A percentile compares a stretch with the other conserved stretches of the same genome.
phyloP scores from a whole-genome alignment of 139 green algal genomes.

The Closterium sp. region DNA sequence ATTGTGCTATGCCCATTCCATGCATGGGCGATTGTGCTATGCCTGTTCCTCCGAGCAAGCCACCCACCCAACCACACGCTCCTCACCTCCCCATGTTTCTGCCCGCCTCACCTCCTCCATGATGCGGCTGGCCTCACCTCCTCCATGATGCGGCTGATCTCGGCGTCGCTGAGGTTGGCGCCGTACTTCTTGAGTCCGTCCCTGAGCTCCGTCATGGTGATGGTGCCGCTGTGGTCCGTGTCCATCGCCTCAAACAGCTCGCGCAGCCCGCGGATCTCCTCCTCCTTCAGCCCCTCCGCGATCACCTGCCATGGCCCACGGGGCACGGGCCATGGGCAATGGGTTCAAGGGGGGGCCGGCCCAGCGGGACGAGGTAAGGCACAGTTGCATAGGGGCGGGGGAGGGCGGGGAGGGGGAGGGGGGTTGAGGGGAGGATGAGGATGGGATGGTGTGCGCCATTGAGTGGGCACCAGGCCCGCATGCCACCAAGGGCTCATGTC shows the following conservation, averaged over 20 bases:
- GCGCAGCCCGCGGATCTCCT: slow-evolving; percentile 58
- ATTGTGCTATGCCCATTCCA: background rate
- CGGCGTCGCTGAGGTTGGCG: slow-evolving; percentile 7
- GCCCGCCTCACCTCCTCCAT: background rate
- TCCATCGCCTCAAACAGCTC: slow-evolving; percentile 66
- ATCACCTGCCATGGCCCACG: slow-evolving; percentile 73
- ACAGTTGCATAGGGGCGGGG: too few species aligned
- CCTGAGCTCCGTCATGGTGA: slow-evolving; percentile 61
- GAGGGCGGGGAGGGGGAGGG: too few species aligned
- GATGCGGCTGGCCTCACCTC: background rate
- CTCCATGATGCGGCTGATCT: slow-evolving; percentile 23
- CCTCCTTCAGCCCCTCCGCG: slow-evolving; percentile 56
- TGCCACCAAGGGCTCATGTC: too few species aligned
- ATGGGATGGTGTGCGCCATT: too few species aligned
- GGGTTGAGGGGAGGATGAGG: too few species aligned
- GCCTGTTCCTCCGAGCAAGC: too few species aligned
- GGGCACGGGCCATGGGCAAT: too few species aligned
- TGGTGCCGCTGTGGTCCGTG: slow-evolving; percentile 60
- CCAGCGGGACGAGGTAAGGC: too few species aligned
- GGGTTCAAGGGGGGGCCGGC: too few species aligned
- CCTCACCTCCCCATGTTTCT: background rate
- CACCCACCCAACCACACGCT: background rate
- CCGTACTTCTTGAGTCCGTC: slow-evolving; percentile 52
- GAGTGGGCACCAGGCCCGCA: too few species aligned
- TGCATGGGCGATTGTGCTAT: too few species aligned